Conservation (phyloP, 495 filamentous ascomycete species). For the Penicillium daleae region DNA sequence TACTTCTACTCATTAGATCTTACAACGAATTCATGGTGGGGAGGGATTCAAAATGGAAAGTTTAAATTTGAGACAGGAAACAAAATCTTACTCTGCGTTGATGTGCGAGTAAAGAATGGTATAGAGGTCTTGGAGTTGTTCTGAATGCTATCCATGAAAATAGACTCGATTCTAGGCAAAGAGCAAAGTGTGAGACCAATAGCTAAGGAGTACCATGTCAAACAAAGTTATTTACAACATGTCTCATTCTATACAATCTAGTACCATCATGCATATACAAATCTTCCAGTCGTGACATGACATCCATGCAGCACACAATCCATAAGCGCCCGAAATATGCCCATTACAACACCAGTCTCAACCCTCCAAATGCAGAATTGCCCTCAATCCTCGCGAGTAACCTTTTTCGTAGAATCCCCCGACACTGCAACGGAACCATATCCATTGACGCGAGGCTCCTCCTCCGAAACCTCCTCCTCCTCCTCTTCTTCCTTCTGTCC, state of each 20-base stretch:
- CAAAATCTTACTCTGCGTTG: not conserved
- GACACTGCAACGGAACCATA: constrained; percentile 17
- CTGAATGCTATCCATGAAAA: no score
- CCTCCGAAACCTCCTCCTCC: constrained; percentile 23
- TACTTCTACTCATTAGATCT: no score
- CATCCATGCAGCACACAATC: not conserved
- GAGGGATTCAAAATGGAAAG: no score
- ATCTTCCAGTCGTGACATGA: not conserved
- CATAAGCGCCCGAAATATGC: constrained; percentile 3
- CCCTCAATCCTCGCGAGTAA: not conserved
- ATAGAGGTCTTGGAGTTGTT: no score
- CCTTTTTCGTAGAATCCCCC: not conserved
- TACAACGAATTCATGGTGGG: no score
- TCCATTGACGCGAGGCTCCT: constrained; percentile 4
- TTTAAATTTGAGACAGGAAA: no score
- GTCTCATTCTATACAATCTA: constrained; percentile 5
- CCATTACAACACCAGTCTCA: not conserved
- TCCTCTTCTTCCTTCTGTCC: constrained; percentile 34
- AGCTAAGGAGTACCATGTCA: no score
- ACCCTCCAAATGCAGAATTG: not conserved
- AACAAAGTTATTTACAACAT: not conserved
- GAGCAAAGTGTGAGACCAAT: no score
- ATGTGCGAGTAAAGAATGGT: no score
- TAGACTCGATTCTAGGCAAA: no score
- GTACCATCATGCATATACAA: constrained; percentile 2